These are phyloP conservation scores for Stachybotrys chlorohalonatus DNA, from an alignment of 2,329 filamentous ascomycete species.

Conservation along the genomic window DNA sequence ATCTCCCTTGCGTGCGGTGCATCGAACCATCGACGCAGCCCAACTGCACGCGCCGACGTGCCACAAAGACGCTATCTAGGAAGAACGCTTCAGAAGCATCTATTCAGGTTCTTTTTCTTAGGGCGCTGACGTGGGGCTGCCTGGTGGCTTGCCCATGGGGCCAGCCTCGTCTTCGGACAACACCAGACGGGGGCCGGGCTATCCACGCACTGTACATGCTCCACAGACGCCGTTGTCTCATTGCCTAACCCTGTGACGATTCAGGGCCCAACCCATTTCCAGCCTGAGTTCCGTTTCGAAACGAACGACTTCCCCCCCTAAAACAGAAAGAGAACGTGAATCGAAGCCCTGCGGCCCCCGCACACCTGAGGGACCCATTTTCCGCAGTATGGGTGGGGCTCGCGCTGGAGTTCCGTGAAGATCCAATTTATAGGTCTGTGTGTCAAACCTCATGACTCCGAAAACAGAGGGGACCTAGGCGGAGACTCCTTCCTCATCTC, in stretches of 20 bases:
- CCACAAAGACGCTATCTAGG: background rate
- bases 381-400: background rate
- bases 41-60: no score
- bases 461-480: background rate
- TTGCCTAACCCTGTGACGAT: background rate
- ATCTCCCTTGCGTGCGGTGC: no score
- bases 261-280: background rate
- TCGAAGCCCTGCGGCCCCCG: no score
- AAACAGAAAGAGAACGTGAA: no score
- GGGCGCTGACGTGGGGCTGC: background rate
- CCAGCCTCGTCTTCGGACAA: no score
- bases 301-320: background rate
- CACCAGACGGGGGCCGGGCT: no score
- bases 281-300: background rate
- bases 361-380: background rate
- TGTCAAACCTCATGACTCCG: background rate
- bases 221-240: background rate
- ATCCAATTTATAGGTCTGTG: background rate
- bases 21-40: no score
- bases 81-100: background rate
- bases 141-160: background rate
- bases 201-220: background rate
- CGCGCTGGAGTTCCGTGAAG: background rate
- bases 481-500: background rate
- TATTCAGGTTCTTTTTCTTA: background rate